A percentile compares a stretch with the other conserved stretches of the same genome.
Evolutionary conservation across 306 rosid species (phyloP).

Genomic region (Astragalus membranaceus): DNA sequence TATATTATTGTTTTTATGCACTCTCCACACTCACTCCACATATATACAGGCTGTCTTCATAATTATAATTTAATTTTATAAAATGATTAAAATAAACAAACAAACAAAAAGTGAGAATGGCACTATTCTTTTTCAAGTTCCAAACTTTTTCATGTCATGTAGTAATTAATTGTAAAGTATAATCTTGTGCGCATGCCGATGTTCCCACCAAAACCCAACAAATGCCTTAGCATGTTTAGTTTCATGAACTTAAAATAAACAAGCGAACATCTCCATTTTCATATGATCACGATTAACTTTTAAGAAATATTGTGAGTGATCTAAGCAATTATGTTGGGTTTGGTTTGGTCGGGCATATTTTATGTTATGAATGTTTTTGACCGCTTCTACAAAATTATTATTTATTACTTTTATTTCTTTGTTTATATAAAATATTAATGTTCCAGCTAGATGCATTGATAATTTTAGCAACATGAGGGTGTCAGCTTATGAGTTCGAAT

Average conservation of each 20-base stretch:
- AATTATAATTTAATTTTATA: neutral
- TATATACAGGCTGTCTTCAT: conserved; percentile 19
- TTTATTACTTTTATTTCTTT: too few species aligned
- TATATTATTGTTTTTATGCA: neutral
- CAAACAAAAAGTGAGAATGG: conserved; percentile 7
- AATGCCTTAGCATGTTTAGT: conserved; percentile 14
- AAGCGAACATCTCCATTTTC: neutral
- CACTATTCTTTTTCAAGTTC: neutral
- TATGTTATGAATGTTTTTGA: neutral
- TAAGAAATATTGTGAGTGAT: neutral
- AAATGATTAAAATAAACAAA: neutral
- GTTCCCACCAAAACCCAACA: conserved; percentile 24
- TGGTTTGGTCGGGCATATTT: neutral
- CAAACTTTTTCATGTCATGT: neutral
- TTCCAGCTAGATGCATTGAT: too few species aligned
- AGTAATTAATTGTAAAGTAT: conserved; percentile 1
- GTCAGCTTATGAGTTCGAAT: too few species aligned
- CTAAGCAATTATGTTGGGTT: neutral
- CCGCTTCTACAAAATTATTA: neutral
- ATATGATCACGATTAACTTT: too few species aligned
- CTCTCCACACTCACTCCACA: neutral
- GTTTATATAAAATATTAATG: too few species aligned
- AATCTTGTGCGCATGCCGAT: conserved; percentile 29
- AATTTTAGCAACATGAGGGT: too few species aligned
- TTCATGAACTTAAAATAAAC: neutral